Percentiles rank a stretch among this genome's conserved stretches.
phyloP scores from a whole-genome alignment of 257 asterid genomes.

The Oldenlandia corymbosa region DNA sequence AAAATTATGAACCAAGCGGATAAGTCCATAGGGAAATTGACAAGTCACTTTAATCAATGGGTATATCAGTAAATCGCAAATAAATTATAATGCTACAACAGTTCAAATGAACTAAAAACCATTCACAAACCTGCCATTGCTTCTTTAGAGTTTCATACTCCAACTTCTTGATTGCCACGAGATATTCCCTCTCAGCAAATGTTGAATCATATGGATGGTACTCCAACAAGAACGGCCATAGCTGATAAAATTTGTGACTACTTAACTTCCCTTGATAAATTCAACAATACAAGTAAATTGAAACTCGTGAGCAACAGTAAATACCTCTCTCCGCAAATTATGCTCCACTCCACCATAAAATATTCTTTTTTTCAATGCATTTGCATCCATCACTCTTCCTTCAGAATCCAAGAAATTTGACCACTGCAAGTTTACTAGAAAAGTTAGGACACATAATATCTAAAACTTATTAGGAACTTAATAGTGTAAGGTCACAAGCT shows the following conservation, averaged over 20 bases:
- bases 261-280: conserved; percentile 3
- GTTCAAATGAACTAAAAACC: neutral
- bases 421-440: conserved; percentile 57
- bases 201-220: conserved; percentile 78
- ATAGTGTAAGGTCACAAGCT: neutral
- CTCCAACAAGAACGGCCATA: conserved; percentile 85
- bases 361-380: conserved; percentile 67
- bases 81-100: neutral
- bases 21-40: too few species aligned
- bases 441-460: conserved; percentile 18
- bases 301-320: neutral
- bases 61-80: too few species aligned
- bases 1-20: too few species aligned
- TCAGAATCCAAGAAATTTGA: conserved; percentile 76
- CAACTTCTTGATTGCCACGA: conserved; percentile 52
- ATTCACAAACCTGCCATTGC: conserved; percentile 85
- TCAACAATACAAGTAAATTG: neutral
- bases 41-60: too few species aligned
- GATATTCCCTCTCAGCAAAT: conserved; percentile 85
- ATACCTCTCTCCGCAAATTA: conserved; percentile 70
- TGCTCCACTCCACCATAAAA: conserved; percentile 91
- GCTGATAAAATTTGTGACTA: conserved; percentile 36
- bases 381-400: conserved; percentile 69
- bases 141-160: conserved; percentile 80
- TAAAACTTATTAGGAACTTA: neutral